phyloP scores from a whole-genome alignment of 2,329 filamentous ascomycete species.

The Phaeosphaeria sp. region DNA sequence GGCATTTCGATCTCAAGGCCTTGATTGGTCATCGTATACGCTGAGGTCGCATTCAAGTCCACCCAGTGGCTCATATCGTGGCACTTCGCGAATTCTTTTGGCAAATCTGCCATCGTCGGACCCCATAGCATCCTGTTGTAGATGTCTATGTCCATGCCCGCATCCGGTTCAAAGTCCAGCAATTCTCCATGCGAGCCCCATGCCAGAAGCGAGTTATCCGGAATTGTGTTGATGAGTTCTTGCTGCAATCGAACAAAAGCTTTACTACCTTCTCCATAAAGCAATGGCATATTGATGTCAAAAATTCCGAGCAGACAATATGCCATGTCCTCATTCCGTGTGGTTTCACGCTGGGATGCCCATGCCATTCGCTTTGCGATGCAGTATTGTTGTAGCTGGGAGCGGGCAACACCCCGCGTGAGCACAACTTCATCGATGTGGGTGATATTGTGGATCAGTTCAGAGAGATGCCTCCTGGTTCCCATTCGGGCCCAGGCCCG shows the following conservation, averaged over 20 bases:
- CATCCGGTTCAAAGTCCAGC: too few relatives aligned
- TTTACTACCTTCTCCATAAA: conserved; percentile 3
- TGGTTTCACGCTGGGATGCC: conserved; percentile 15
- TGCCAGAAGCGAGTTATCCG: background rate
- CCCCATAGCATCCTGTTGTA: too few relatives aligned
- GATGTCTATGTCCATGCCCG: too few relatives aligned
- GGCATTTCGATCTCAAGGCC: background rate
- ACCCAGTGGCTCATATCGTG: background rate
- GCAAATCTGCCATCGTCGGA: too few relatives aligned
- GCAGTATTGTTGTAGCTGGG: conserved; percentile 6
- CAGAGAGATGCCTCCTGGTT: background rate
- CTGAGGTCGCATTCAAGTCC: background rate
- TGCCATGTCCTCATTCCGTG: conserved; percentile 18
- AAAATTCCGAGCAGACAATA: conserved; percentile 30
- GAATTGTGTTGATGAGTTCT: background rate
- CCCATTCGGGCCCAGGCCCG: conserved; percentile 8
- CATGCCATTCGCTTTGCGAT: conserved; percentile 21
- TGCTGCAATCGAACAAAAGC: background rate
- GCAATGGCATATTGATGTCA: conserved; percentile 17
- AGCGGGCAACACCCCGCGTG: too few relatives aligned
- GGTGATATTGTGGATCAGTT: background rate
- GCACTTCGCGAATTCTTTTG: background rate
- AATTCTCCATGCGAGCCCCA: background rate
- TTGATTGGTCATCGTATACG: background rate
- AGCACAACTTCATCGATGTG: conserved; percentile 14